Base-by-base conservation (phyloP, 1,284 basidiomycete species). In the Apiotrichum montevideense region DNA sequence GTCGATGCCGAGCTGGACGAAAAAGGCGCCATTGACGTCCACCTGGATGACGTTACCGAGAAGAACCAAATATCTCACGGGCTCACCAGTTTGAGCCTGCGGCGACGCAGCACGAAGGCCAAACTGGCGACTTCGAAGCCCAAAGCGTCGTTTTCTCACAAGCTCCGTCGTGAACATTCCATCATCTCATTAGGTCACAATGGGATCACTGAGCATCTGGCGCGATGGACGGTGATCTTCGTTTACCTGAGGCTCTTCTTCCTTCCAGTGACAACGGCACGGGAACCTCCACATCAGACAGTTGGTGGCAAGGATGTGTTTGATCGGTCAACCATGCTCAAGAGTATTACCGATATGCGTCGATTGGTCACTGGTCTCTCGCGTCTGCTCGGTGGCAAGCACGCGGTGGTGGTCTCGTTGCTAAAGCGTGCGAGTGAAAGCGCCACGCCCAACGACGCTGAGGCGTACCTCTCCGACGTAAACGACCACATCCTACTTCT, bases 401-500 rank as follows among this genome's bases (percentile, higher is more conserved):
- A 84, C 6, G 88, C 93, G 67, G 88, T 95, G 2, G 81, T 96
- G 21, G 81, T 86, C 10, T 85, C 87, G 57, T 79, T 97, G 57
- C 80, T 85, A 57, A 95, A 95, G 73, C 80, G 93, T 8, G 79
- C 77, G 63, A 77, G 58, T 60, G 82, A 58, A 77, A 61, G 49
- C 11, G 56, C 58, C 3, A 46, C 52, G n/a, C 79, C 66, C 5
- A 64, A 80, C n/a, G 87, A 88, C 63, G 81, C 91, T 40, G 86
- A 83, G 5, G 88, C 93, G 14, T 93, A 97, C 72, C 84, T 96
- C 77, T 90, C 90, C 46, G 94, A 98, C 73, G 83, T 98, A 3
- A 88, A 94, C 80, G 91, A 98, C 77, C 94, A 98, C 74, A 92
- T 97, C 62, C 75, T 94, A 35, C 86, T 90, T 2, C 80, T 97